These are phyloP conservation scores for Alternaria atra DNA, from an alignment of 2,329 filamentous ascomycete genomes.

Conservation along the genomic window DNA sequence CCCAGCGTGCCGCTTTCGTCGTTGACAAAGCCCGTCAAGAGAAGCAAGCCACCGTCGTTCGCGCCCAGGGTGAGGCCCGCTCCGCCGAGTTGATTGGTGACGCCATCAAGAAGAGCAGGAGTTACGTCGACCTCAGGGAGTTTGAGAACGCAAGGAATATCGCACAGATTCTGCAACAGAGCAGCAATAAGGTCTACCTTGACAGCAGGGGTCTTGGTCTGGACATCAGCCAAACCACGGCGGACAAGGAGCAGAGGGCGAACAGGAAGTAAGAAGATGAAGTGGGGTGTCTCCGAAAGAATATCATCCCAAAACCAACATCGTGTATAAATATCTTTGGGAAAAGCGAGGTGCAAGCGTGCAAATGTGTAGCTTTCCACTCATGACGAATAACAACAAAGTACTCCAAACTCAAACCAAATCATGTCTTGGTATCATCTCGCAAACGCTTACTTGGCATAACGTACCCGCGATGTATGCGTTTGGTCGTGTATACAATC, in stretches of 20 bases:
- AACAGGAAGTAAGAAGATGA: conserved; percentile 25
- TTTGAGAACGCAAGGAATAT: conserved; percentile 95
- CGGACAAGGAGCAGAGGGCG: conserved; percentile 52
- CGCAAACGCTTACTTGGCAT: background rate
- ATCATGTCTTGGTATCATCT: background rate
- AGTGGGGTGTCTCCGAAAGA: background rate
- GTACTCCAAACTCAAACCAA: conserved; percentile 4
- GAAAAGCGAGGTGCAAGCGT: conserved; percentile 30
- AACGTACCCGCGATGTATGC: background rate
- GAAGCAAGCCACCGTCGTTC: conserved; percentile 98
- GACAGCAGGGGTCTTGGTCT: conserved; percentile 90
- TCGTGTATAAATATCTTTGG: conserved; percentile 36
- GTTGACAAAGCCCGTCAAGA: conserved; percentile 99
- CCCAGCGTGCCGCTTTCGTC: conserved; percentile 94
- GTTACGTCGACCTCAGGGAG: conserved; percentile 96
- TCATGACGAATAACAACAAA: conserved; percentile 39
- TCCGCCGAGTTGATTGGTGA: conserved; percentile 98
- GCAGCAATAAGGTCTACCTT: conserved; percentile 92
- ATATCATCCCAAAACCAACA: conserved; percentile 13
- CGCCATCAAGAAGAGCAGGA: conserved; percentile 98
- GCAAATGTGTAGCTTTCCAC: conserved; percentile 42
- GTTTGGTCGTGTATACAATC: too few species aligned
- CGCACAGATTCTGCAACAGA: conserved; percentile 86
- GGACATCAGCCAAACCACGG: conserved; percentile 70
- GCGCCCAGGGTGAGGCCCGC: conserved; percentile 97